These are phyloP conservation scores for Clonostachys solani DNA, from an alignment of 2,329 filamentous ascomycete genomes.

Conservation along the genomic window DNA sequence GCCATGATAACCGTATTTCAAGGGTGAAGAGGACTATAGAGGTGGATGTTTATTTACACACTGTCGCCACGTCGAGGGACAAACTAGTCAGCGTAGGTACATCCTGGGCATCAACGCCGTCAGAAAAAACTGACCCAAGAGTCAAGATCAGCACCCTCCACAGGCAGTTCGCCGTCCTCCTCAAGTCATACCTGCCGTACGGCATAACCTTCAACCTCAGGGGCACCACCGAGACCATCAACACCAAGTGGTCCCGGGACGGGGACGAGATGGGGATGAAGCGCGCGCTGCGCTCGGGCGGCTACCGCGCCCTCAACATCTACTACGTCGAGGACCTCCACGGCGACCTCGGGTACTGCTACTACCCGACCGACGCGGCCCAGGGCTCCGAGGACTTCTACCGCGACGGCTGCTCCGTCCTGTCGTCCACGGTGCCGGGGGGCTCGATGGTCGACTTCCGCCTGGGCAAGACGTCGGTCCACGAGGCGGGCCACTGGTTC, in stretches of 20 bases:
- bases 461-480: slow-evolving; percentile 23
- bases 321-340: slow-evolving; percentile 30
- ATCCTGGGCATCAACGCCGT: background rate
- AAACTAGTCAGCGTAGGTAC: background rate
- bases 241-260: slow-evolving; percentile 16
- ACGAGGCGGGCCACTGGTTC: slow-evolving; percentile 45
- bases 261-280: slow-evolving; percentile 35
- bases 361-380: slow-evolving; percentile 31
- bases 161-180: slow-evolving; percentile 16
- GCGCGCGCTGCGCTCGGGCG: slow-evolving; percentile 34
- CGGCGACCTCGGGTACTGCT: slow-evolving; percentile 38
- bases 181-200: slow-evolving; percentile 12
- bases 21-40: slow-evolving; percentile 7
- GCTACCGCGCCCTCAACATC: slow-evolving; percentile 36
- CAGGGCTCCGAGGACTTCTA: slow-evolving; percentile 23
- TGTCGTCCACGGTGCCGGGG: slow-evolving; percentile 28
- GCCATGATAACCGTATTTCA: slow-evolving; percentile 3
- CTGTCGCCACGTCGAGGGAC: slow-evolving; percentile 1
- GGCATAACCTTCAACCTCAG: slow-evolving; percentile 14
- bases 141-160: slow-evolving; percentile 7
- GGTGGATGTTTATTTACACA: slow-evolving; percentile 8
- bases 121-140: background rate
- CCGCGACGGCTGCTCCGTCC: slow-evolving; percentile 32
- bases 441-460: slow-evolving; percentile 15
- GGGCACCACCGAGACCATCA: slow-evolving; percentile 20